These are phyloP conservation scores for Crithidia acanthocephali DNA, from an alignment of 208 protist genomes.

Conservation along the genomic window DNA sequence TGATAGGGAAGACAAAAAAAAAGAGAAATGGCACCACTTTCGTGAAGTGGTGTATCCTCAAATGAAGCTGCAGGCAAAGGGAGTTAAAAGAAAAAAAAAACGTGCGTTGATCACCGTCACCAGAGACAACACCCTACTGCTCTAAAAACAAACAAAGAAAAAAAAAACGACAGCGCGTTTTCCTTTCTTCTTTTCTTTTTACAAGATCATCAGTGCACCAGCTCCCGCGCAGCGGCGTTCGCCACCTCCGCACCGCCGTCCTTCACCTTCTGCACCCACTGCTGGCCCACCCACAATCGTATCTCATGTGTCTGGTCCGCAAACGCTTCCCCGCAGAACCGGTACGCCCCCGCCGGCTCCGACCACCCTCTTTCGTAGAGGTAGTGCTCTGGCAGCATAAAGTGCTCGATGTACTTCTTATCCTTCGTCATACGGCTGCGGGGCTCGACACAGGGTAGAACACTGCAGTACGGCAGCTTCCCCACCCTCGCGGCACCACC, in stretches of 20 bases:
- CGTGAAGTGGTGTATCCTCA: too few relatives aligned
- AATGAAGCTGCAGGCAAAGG: too few relatives aligned
- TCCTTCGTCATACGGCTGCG: conserved; percentile 12
- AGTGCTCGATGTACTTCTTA: conserved; percentile 17
- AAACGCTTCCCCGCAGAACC: conserved; percentile 20
- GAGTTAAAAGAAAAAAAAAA: too few relatives aligned
- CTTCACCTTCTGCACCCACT: conserved; percentile 9
- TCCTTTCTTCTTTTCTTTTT: too few relatives aligned
- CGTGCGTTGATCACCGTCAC: too few relatives aligned
- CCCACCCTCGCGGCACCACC: not conserved
- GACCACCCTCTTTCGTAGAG: conserved; percentile 35
- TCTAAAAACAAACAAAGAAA: too few relatives aligned
- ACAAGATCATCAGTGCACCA: not conserved
- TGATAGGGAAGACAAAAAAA: too few relatives aligned
- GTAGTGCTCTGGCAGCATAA: conserved; percentile 25
- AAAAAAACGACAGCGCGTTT: too few relatives aligned
- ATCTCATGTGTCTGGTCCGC: conserved; percentile 14
- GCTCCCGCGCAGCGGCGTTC: not conserved
- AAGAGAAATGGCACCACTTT: too few relatives aligned
- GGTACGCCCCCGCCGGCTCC: conserved; percentile 19
- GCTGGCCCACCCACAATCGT: conserved; percentile 18
- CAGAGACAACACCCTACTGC: too few relatives aligned
- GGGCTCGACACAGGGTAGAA: conserved; percentile 27
- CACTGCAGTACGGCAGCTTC: conserved; percentile 30
- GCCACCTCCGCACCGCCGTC: not conserved